phyloP scores from a whole-genome alignment of 495 filamentous ascomycete genomes.

The Tuber brumale region DNA sequence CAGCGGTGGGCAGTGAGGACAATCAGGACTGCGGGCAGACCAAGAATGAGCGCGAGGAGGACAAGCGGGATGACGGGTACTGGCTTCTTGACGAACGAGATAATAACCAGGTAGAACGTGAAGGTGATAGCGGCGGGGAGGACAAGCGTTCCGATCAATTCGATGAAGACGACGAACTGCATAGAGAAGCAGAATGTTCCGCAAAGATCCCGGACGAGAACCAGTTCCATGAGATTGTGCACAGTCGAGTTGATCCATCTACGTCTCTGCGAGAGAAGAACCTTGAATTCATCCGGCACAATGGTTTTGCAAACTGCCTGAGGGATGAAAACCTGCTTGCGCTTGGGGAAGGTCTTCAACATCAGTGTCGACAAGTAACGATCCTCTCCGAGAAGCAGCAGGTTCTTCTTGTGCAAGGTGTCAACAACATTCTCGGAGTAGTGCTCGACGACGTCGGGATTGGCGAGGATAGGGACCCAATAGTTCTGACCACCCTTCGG shows the following conservation, averaged over 20 bases:
- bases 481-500: conserved; percentile 98
- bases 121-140: conserved; percentile 93
- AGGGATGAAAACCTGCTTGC: conserved; percentile 96
- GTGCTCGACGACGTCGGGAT: conserved; percentile 97
- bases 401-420: conserved; percentile 96
- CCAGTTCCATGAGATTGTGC: conserved; percentile 96
- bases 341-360: conserved; percentile 97
- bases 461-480: conserved; percentile 98
- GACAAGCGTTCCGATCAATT: conserved; percentile 89
- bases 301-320: conserved; percentile 98
- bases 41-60: conserved; percentile 84
- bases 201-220: conserved; percentile 91
- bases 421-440: conserved; percentile 99
- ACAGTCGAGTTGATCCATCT: conserved; percentile 99
- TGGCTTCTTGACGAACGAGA: conserved; percentile 72
- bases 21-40: conserved; percentile 86
- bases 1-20: conserved; percentile 91
- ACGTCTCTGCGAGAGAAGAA: conserved; percentile 86
- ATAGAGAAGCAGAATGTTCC: conserved; percentile 99
- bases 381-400: conserved; percentile 92
- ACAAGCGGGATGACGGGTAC: conserved; percentile 91
- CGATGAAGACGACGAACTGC: conserved; percentile 97
- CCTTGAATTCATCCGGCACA: conserved; percentile 86
- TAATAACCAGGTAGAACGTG: conserved; percentile 91
- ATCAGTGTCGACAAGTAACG: conserved; percentile 95